phyloP scores from a whole-genome alignment of 2,329 filamentous ascomycete species.

The Phyllosticta citrichinensis region DNA sequence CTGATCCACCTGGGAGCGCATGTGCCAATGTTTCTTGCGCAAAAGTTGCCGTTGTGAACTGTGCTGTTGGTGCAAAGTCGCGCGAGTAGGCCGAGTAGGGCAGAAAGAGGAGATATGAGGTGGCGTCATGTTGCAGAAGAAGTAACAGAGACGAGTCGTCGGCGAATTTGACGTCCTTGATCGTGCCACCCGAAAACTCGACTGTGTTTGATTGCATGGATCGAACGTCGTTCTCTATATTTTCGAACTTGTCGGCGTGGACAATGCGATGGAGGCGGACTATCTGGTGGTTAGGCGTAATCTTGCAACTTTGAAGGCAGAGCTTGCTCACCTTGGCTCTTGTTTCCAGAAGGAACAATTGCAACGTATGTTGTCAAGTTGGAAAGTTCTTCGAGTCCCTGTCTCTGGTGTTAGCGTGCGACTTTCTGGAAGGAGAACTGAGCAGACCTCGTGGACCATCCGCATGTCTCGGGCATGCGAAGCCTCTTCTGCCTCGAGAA shows the following conservation, averaged over 20 bases:
- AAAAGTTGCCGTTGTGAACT: neutral
- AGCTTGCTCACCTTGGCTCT: slow-evolving; percentile 11
- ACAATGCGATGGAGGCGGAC: slow-evolving; percentile 24
- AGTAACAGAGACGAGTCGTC: slow-evolving; percentile 52
- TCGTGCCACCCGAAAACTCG: slow-evolving; percentile 26
- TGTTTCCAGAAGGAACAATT: slow-evolving; percentile 10
- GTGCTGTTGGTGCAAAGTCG: slow-evolving; percentile 6
- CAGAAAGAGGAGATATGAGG: slow-evolving; percentile 16
- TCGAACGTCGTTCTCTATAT: slow-evolving; percentile 21
- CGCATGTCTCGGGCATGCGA: slow-evolving; percentile 42
- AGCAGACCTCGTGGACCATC: slow-evolving; percentile 43
- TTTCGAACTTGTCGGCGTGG: slow-evolving; percentile 32
- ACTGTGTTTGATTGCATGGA: slow-evolving; percentile 46
- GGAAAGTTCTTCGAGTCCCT: slow-evolving; percentile 2
- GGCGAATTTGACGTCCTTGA: slow-evolving; percentile 59
- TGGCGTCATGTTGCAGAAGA: slow-evolving; percentile 37
- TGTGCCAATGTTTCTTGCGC: neutral
- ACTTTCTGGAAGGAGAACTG: neutral
- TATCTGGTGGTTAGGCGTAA: slow-evolving; percentile 4
- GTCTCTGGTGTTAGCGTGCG: neutral
- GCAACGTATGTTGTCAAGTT: slow-evolving; percentile 16
- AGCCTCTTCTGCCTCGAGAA: slow-evolving; percentile 33
- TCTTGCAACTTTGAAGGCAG: slow-evolving; percentile 1
- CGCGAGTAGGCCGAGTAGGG: slow-evolving; percentile 14
- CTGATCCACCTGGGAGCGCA: neutral